Evolutionary conservation across 2,329 filamentous ascomycete species (phyloP).

Genomic region (Elsinoe australis): DNA sequence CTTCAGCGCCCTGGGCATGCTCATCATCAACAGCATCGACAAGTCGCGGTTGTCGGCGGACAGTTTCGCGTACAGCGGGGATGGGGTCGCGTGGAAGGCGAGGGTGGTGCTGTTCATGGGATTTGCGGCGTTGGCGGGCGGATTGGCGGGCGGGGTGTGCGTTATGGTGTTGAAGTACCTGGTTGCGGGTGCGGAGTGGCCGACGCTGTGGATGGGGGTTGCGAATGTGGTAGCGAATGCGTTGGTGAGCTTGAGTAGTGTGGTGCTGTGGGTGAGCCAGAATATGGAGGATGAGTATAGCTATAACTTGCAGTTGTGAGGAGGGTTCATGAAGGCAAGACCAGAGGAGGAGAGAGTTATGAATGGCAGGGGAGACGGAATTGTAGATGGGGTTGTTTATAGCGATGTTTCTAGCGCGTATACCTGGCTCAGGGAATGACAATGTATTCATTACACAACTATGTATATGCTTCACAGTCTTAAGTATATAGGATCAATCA

Average conservation of each 20-base stretch:
- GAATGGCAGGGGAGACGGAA: neutral
- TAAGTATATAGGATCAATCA: too few relatives aligned
- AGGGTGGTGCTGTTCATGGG: conserved; percentile 60
- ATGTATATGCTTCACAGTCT: too few relatives aligned
- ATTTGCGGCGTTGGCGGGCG: conserved; percentile 61
- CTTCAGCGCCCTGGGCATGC: conserved; percentile 61
- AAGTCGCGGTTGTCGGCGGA: conserved; percentile 58
- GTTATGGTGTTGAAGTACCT: conserved; percentile 63
- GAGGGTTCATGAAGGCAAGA: neutral
- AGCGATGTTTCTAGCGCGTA: conserved; percentile 9
- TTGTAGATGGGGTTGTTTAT: neutral
- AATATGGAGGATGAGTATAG: conserved; percentile 68
- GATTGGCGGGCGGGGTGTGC: conserved; percentile 58
- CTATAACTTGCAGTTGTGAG: conserved; percentile 57
- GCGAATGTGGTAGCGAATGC: conserved; percentile 59
- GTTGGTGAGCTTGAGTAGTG: conserved; percentile 58
- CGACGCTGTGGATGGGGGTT: conserved; percentile 59
- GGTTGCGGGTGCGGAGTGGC: conserved; percentile 51
- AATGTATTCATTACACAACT: conserved; percentile 8
- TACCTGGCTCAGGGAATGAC: too few relatives aligned
- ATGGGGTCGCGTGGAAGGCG: conserved; percentile 63
- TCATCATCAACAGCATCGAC: conserved; percentile 65
- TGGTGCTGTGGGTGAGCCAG: conserved; percentile 62
- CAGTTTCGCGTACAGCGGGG: conserved; percentile 57
- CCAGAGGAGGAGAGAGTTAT: neutral